Percentiles rank a stretch among this genome's conserved stretches.
phyloP scores from a whole-genome alignment of 176 grass and related monocot genomes.

The Bolboschoenus planiculmis region DNA sequence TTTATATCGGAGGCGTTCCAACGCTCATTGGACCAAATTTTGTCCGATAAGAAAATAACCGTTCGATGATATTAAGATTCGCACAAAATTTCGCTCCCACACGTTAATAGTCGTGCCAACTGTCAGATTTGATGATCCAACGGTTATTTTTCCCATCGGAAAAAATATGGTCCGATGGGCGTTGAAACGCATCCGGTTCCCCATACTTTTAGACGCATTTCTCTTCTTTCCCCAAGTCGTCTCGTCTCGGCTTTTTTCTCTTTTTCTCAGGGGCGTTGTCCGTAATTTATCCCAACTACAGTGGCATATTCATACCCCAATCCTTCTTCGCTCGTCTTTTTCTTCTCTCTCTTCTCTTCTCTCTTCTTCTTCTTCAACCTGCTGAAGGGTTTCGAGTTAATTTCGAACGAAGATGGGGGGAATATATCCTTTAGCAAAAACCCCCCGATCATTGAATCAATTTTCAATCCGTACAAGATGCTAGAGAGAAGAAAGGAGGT shows the following conservation, averaged over 20 bases:
- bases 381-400: background rate
- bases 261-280: background rate
- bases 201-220: background rate
- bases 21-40: too few relatives aligned
- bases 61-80: too few relatives aligned
- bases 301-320: background rate
- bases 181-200: too few relatives aligned
- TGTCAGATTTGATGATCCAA: too few relatives aligned
- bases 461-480: background rate
- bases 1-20: too few relatives aligned
- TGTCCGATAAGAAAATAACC: too few relatives aligned
- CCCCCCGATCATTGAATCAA: background rate
- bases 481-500: background rate
- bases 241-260: background rate
- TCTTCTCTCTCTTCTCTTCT: background rate
- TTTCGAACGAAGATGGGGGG: background rate
- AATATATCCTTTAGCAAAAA: background rate
- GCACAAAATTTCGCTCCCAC: too few relatives aligned
- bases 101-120: too few relatives aligned
- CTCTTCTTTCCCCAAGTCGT: background rate
- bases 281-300: constrained; percentile 3
- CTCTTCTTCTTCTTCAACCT: background rate
- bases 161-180: too few relatives aligned
- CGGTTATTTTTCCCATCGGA: too few relatives aligned
- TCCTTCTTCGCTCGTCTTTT: background rate